These are phyloP conservation scores for Ophiostoma australiae DNA, from an alignment of 2,329 filamentous ascomycete genomes.

Conservation along the genomic window DNA sequence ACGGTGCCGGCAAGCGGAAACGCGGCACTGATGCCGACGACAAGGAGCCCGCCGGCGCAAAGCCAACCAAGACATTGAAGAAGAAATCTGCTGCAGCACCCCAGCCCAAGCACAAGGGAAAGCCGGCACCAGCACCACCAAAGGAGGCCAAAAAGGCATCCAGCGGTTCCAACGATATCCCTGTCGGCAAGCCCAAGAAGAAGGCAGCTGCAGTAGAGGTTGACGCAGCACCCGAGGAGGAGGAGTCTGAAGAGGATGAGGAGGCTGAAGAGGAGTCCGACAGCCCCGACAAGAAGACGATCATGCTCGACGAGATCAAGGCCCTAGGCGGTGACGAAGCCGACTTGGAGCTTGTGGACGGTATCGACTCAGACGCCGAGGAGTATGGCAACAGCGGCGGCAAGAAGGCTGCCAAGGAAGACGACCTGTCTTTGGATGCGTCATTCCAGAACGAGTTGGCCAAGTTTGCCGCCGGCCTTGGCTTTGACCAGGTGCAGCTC, in stretches of 20 bases:
- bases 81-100: constrained; percentile 22
- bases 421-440: constrained; percentile 31
- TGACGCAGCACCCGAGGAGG: not conserved
- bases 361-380: constrained; percentile 49
- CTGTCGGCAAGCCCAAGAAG: constrained; percentile 25
- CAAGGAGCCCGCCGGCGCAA: constrained; percentile 13
- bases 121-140: constrained; percentile 31
- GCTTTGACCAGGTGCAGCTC: constrained; percentile 42
- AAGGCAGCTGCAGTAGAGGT: not conserved
- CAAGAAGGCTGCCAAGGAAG: constrained; percentile 28
- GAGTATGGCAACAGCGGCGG: constrained; percentile 33
- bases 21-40: constrained; percentile 23
- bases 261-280: not conserved
- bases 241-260: not conserved
- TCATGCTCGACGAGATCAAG: constrained; percentile 57
- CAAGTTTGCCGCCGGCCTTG: constrained; percentile 48
- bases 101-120: not conserved
- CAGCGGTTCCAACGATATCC: constrained; percentile 32
- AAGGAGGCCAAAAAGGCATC: constrained; percentile 28
- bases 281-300: constrained; percentile 25
- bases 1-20: constrained; percentile 27
- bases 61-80: constrained; percentile 43
- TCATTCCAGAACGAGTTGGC: constrained; percentile 46
- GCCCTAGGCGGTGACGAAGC: constrained; percentile 62
- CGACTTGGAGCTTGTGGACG: constrained; percentile 57